Evolutionary conservation across 169 alveolate genomes (phyloP), one percentile per base, ranked within the genome.

Genomic region (Miamiensis avidus): DNA sequence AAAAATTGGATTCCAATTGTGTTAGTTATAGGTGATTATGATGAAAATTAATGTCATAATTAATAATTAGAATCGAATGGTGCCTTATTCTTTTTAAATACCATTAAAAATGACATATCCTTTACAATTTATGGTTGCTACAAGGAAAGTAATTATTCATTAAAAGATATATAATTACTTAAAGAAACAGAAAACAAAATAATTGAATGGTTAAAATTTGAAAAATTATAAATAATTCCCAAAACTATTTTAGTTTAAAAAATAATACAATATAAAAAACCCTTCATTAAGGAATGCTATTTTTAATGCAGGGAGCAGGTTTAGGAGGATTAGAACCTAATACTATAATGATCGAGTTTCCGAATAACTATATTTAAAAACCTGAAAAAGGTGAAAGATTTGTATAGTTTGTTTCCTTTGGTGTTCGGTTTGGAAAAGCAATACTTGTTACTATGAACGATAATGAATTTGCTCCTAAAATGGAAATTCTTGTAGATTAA

Each of bases 241-340:
- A 49, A 49, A 49, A 49, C 69, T 11, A 20, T 49, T 11, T 11
- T 49, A 49, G 69, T 20, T 20, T 49, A 11, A 49, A 49, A 11
- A 11, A 20, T 49, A 49, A 49, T 11, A n/a, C 15, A 34, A 74
- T 1, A 74, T 25, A 25, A 32, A 75, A 64, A 28, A 32, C 65
- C 79, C 76, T n/a, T n/a, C 26, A 81, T 65, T 84, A 81, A 84
- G 89, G 33, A 31, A 34, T 76, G 87, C 34, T 31, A 74, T 84
- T 33, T 69, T 88, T 92, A 29, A 88, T 92, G n/a, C 83, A 92
- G 73, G 78, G 92, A 0, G 83, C 95, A 20, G 95, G 95, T 28
- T 75, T 92, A 26, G 95, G 95, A 30, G 95, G 92, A 1, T 82
- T 92, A 27, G 95, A 92, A 65, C 95, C 95, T 1, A 92, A 92